phyloP scores from a whole-genome alignment of 176 grass and related monocot genomes.

The Juncus inflexus region DNA sequence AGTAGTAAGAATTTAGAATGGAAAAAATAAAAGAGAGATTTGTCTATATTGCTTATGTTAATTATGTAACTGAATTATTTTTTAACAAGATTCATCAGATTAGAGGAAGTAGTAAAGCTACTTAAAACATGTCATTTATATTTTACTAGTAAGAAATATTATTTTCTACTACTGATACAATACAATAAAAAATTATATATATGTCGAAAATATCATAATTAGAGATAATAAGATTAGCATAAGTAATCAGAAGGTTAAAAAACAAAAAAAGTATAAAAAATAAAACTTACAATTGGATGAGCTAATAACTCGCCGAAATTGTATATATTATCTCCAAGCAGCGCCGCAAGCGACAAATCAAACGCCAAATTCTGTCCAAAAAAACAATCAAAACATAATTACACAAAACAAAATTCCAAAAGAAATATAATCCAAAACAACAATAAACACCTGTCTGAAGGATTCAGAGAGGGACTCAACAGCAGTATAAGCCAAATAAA shows the following conservation, averaged over 20 bases:
- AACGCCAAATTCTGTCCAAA: constrained; percentile 68
- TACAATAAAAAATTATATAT: too few species aligned
- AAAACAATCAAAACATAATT: constrained; percentile 16
- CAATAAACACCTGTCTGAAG: constrained; percentile 63
- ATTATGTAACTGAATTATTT: too few species aligned
- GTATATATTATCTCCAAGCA: constrained; percentile 90
- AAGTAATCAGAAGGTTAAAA: too few species aligned
- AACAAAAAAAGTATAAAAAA: too few species aligned
- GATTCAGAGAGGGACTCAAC: constrained; percentile 74
- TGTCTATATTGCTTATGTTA: not conserved
- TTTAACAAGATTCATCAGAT: too few species aligned
- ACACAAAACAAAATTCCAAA: not conserved
- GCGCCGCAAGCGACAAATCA: constrained; percentile 80
- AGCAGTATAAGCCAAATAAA: constrained; percentile 87
- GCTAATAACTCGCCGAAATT: constrained; percentile 90
- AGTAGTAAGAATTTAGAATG: too few species aligned
- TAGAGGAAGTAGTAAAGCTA: too few species aligned
- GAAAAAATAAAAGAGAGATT: not conserved
- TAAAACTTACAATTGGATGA: constrained; percentile 78
- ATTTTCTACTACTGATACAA: not conserved
- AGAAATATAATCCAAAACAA: constrained; percentile 8
- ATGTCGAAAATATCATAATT: too few species aligned
- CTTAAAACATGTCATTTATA: too few species aligned
- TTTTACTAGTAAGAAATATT: too few species aligned
- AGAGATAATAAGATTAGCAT: too few species aligned